Evolutionary conservation across 2,329 filamentous ascomycete species (phyloP), one percentile per base, ranked within the genome.

Genomic region (Claviceps pazoutovae): DNA sequence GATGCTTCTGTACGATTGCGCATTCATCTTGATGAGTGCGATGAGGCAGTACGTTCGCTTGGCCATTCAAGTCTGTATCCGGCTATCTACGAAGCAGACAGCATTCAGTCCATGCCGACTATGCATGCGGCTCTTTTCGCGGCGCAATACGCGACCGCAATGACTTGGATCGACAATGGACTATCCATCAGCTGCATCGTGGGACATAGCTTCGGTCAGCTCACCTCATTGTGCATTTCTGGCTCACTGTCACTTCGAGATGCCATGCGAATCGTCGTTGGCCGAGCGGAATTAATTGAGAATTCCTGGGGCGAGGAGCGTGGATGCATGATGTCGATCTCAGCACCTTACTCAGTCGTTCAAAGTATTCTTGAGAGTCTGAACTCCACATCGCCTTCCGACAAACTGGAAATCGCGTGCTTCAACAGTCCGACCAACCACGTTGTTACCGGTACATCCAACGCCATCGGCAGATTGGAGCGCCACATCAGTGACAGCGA

Each of bases 151-250:
- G 54, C 69, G 1, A 64, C 48, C 9, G 66, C 67, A 0, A 56
- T 54, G 50, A 53, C 52, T 26, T 71, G 68, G 69, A 65, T 70
- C 0, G 66, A 68, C 46, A 62, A 56, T 13, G 68, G 70, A 1
- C 4, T 59, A 6, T 11, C 55, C 34, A 42, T 51, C 2, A 46
- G 26, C 4, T 52, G 55, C 7, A 6, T 60, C 0, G 61, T 72
- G 0, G 71, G 70, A 3, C 69, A 73, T 54, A 69, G 64, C 53
- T 68, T 71, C 23, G 71, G 71, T 3, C 64, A 73, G 57, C 58
- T 73, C 5, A 66, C 66, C 0, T 69, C 69, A 0, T 58, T 71
- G 0, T 68, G 66, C 50, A 53, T 72, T 0, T 57, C 67, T 0
- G 64, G 65, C 0, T 55, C 57, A 0, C 49, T 72, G 3, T 56